Conservation (phyloP, 179 eudicot species). For the Beta lomatogona region DNA sequence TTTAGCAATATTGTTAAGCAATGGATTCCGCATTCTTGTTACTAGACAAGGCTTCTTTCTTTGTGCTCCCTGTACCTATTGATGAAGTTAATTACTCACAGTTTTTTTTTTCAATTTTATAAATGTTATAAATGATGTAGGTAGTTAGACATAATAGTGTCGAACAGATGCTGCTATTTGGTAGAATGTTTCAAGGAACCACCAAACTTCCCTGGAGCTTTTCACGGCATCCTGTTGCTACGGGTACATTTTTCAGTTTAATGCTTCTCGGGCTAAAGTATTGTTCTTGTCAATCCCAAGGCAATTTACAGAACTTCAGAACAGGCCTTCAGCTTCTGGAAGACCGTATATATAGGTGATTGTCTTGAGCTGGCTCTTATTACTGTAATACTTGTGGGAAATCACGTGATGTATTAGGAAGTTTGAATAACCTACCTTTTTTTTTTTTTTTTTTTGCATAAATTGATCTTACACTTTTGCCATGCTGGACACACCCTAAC, state of each 20-base stretch:
- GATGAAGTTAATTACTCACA: slow-evolving; percentile 17
- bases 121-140: slow-evolving; percentile 34
- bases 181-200: slow-evolving; percentile 95
- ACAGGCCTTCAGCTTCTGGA: slow-evolving; percentile 93
- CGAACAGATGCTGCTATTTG: slow-evolving; percentile 89
- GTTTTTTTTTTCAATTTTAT: slow-evolving; percentile 14
- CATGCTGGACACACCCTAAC: not conserved
- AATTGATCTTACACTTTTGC: not conserved
- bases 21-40: not conserved
- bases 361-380: not conserved
- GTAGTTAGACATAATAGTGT: slow-evolving; percentile 86
- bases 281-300: slow-evolving; percentile 84
- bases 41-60: not conserved
- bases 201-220: slow-evolving; percentile 83
- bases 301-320: slow-evolving; percentile 76
- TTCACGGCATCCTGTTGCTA: slow-evolving; percentile 91
- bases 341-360: slow-evolving; percentile 89
- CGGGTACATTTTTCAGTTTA: slow-evolving; percentile 91
- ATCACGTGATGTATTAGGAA: not conserved
- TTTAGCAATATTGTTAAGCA: not conserved
- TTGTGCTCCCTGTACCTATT: not conserved
- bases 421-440: not conserved
- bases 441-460: too few species aligned
- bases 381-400: not conserved
- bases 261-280: slow-evolving; percentile 96